Evolutionary conservation across 208 protist species (phyloP), one percentile per base, ranked within the genome.

Genomic region (Trypanosoma melophagium): DNA sequence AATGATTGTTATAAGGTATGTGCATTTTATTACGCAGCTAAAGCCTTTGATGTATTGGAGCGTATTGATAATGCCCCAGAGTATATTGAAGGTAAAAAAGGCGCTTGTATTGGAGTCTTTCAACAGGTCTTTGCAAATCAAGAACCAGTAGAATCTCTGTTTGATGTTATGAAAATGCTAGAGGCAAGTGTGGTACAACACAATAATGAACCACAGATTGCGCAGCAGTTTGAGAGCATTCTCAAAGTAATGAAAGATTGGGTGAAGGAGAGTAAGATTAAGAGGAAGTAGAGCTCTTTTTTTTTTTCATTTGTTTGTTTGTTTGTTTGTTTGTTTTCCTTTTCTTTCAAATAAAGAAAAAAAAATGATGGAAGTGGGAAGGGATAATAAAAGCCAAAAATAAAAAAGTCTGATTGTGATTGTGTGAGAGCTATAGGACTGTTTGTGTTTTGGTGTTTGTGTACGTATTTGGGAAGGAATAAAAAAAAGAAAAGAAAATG

Each of bases 21-120:
- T 50, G 81, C 83, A 47, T 99, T 98, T 70, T 98, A 97, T 77
- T 98, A 98, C 77, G 77, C 96, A 25, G 96, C 97, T 28, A 99
- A 99, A 82, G 97, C 98, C 10, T 99, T 99, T 69, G 97, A 99
- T 67, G 97, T 98, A 42, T 83, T 99, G 24, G 96, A 98, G 81
- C 89, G 96, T 12, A 83, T 98, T 4, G 97, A 99, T 70, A 87
- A 80, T 50, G 90, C 90, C 45, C 76, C 91, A n/a, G 95, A 98
- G 80, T 98, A 97, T 69, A 96, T 97, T 74, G 94, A 98, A 52
- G 97, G 96, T 16, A 99, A 99, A 83, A 87, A 97, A 63, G 96
- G 96, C n/a, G 93, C 98, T 8, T 98, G 96, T 71, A 87, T 98
- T 41, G 97, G 97, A 45, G 92, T 96, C 5, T 98, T 98, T 66